Evolutionary conservation across 2,329 filamentous ascomycete species (phyloP).

Genomic region (Colletotrichum cuscutae): DNA sequence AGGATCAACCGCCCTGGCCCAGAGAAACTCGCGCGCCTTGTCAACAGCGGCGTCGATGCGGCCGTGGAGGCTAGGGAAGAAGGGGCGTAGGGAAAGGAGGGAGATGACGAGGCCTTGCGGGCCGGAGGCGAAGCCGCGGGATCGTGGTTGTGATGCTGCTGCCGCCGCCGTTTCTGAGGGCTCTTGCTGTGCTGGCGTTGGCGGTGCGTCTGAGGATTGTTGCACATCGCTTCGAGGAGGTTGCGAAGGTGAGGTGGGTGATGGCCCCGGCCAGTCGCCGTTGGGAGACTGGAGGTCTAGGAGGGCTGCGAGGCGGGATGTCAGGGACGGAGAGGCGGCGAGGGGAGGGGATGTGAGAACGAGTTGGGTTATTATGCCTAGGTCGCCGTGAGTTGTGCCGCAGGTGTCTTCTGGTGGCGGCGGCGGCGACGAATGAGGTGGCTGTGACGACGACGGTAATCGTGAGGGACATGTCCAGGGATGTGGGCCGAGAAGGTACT

Average conservation of each 20-base stretch:
- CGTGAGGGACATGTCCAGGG: conserved; percentile 4
- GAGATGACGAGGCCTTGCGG: conserved; percentile 71
- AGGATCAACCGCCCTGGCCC: conserved; percentile 58
- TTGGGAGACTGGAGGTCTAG: conserved; percentile 68
- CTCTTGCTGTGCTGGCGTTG: not conserved
- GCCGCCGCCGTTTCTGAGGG: conserved; percentile 45
- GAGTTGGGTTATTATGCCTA: conserved; percentile 78
- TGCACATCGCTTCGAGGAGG: conserved; percentile 44
- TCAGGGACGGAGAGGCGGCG: conserved; percentile 58
- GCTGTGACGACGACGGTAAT: too few relatives aligned
- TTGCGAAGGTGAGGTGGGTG: conserved; percentile 48
- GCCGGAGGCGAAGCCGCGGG: conserved; percentile 73
- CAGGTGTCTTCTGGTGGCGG: conserved; percentile 44
- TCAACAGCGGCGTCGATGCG: conserved; percentile 64
- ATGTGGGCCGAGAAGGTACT: conserved; percentile 62
- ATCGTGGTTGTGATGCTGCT: conserved; percentile 44
- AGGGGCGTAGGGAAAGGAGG: conserved; percentile 63
- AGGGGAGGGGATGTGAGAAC: conserved; percentile 66
- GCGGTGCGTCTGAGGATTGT: too few relatives aligned
- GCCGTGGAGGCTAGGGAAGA: conserved; percentile 64
- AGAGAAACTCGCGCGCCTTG: conserved; percentile 62
- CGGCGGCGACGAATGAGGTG: not conserved
- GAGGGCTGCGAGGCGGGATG: conserved; percentile 62
- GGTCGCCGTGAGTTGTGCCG: conserved; percentile 74
- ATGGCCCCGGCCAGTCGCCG: conserved; percentile 72